Evolutionary conservation across 192 early-diverging fungal genomes (phyloP).

Genomic region (Cladochytrium replicatum): DNA sequence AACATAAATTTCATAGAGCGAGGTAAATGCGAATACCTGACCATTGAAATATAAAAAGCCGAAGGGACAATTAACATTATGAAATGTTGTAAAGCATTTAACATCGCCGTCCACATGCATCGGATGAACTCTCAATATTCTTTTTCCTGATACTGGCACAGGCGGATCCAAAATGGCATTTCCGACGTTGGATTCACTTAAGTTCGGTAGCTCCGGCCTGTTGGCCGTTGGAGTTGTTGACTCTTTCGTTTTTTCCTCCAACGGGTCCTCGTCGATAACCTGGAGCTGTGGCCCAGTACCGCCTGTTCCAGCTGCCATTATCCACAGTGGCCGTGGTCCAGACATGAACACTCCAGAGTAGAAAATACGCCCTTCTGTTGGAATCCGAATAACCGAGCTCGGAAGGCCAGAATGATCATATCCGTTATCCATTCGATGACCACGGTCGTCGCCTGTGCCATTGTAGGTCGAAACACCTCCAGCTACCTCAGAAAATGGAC

Average conservation of each 20-base stretch:
- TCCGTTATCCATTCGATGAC: too few relatives aligned
- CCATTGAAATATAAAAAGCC: conserved; percentile 67
- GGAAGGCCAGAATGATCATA: too few relatives aligned
- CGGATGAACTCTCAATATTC: conserved; percentile 59
- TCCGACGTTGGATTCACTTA: background rate
- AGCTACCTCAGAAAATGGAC: conserved; percentile 25
- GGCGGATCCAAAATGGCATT: conserved; percentile 15
- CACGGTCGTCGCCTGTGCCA: too few relatives aligned
- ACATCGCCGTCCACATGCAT: conserved; percentile 59
- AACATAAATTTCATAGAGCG: background rate
- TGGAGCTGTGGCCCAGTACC: conserved; percentile 13
- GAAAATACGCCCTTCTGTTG: conserved; percentile 3
- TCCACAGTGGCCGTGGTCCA: conserved; percentile 61
- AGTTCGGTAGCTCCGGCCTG: background rate
- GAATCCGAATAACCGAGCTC: too few relatives aligned
- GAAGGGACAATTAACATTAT: conserved; percentile 64
- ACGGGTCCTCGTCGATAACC: conserved; percentile 11
- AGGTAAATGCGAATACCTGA: conserved; percentile 37
- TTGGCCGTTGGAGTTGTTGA: too few relatives aligned
- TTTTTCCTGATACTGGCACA: conserved; percentile 32
- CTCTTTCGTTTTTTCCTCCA: conserved; percentile 3
- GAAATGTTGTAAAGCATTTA: conserved; percentile 59
- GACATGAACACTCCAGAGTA: conserved; percentile 68
- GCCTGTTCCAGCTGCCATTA: conserved; percentile 38
- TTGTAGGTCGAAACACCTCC: too few relatives aligned